Conservation (phyloP, 768 basidiomycete species). For the Psilocybe cubensis region DNA sequence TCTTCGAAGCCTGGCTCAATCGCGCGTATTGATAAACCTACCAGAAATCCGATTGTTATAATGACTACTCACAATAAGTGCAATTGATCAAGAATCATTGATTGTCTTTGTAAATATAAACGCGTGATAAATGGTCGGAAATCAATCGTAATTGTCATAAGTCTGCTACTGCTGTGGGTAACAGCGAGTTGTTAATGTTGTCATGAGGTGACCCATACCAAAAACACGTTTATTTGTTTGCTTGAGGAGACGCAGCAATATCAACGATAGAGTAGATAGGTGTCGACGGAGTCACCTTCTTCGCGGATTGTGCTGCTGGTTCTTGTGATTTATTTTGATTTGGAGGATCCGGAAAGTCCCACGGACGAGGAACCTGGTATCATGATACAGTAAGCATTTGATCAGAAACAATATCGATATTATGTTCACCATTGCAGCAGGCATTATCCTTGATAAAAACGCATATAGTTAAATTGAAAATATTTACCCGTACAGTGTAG, state of each 20-base stretch:
- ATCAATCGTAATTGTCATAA: constrained; percentile 1
- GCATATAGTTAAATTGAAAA: background rate
- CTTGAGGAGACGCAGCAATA: background rate
- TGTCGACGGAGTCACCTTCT: background rate
- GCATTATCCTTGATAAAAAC: constrained; percentile 75
- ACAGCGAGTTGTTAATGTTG: too few relatives aligned
- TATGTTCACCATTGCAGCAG: constrained; percentile 61
- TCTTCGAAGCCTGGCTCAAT: too few relatives aligned
- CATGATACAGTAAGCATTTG: background rate
- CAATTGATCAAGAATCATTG: too few relatives aligned
- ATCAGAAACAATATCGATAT: background rate
- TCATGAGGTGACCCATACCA: too few relatives aligned
- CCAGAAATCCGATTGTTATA: constrained; percentile 45
- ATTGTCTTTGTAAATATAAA: too few relatives aligned
- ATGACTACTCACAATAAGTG: constrained; percentile 44
- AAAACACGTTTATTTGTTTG: too few relatives aligned
- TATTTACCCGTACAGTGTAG: background rate
- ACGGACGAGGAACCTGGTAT: constrained; percentile 65
- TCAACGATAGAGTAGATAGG: constrained; percentile 8
- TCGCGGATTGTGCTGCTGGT: background rate
- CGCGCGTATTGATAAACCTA: too few relatives aligned
- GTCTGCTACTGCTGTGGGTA: too few relatives aligned
- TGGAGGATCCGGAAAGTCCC: constrained; percentile 65
- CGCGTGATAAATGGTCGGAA: background rate
- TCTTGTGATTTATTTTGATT: background rate